phyloP scores from a whole-genome alignment of 2,329 filamentous ascomycete species.

The Colletotrichum chlorophyti region DNA sequence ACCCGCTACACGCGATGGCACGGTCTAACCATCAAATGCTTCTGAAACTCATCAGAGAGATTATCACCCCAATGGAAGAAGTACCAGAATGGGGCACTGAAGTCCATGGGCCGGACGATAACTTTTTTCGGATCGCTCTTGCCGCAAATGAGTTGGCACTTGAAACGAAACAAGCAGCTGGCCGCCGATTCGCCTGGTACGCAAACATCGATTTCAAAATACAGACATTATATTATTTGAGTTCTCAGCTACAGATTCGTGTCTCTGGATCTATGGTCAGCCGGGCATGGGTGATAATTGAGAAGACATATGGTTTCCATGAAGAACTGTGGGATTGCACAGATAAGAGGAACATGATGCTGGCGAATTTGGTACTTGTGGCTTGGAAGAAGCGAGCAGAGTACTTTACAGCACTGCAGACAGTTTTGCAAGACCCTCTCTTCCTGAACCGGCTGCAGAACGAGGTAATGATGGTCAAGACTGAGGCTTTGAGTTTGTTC shows the following conservation, averaged over 20 bases:
- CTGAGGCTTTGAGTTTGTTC: background rate
- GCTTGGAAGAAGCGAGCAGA: background rate
- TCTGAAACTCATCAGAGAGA: constrained; percentile 29
- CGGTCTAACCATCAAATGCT: background rate
- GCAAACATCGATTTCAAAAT: constrained; percentile 59
- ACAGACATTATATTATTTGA: constrained; percentile 61
- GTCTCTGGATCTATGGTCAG: constrained; percentile 57
- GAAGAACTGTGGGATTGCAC: constrained; percentile 56
- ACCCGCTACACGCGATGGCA: constrained; percentile 8
- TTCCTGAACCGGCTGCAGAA: constrained; percentile 1
- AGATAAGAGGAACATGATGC: constrained; percentile 40
- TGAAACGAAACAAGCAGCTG: background rate
- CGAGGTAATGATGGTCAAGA: constrained; percentile 10
- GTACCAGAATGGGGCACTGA: constrained; percentile 57
- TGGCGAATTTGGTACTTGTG: background rate
- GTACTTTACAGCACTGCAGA: background rate
- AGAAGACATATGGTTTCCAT: constrained; percentile 54
- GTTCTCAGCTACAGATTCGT: constrained; percentile 57
- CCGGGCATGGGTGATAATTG: constrained; percentile 56
- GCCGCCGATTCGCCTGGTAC: constrained; percentile 58
- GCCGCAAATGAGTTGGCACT: constrained; percentile 8
- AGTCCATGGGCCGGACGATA: constrained; percentile 47
- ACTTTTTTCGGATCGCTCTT: constrained; percentile 45
- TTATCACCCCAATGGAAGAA: constrained; percentile 53
- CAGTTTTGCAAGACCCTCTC: background rate